Evolutionary conservation across 768 basidiomycete genomes (phyloP).

Genomic region (Jaapia argillacea): DNA sequence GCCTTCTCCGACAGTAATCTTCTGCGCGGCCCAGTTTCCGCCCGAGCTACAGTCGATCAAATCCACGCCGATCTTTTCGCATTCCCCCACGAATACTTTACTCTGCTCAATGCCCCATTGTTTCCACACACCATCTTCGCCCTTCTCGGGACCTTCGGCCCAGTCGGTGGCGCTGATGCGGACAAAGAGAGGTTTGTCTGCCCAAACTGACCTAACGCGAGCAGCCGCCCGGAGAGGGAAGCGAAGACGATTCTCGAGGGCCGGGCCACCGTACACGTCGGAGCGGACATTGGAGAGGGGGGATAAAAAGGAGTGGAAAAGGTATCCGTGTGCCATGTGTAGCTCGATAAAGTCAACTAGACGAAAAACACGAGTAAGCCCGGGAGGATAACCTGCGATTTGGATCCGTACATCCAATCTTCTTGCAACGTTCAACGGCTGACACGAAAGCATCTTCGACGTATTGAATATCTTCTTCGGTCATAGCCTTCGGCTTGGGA

Average conservation of each 20-base stretch:
- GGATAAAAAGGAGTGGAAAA: constrained; percentile 59
- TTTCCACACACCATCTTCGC: constrained; percentile 42
- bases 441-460: constrained; percentile 53
- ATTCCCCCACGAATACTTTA: constrained; percentile 40
- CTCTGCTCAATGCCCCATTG: constrained; percentile 78
- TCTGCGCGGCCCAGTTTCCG: constrained; percentile 52
- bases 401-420: constrained; percentile 53
- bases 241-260: constrained; percentile 64
- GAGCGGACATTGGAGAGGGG: constrained; percentile 65
- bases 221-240: constrained; percentile 50
- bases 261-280: constrained; percentile 61
- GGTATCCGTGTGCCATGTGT: constrained; percentile 65
- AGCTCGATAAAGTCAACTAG: constrained; percentile 64
- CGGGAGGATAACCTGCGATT: too few relatives aligned
- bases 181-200: constrained; percentile 60
- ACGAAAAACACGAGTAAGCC: constrained; percentile 1
- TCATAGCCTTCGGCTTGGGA: constrained; percentile 50
- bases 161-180: constrained; percentile 46
- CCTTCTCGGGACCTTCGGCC: constrained; percentile 43
- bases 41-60: constrained; percentile 67
- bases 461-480: constrained; percentile 39
- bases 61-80: constrained; percentile 59
- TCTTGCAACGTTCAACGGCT: constrained; percentile 42
- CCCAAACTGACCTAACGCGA: constrained; percentile 45
- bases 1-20: constrained; percentile 43